phyloP scores from a whole-genome alignment of 2,329 filamentous ascomycete species.

The Talaromyces piceae region DNA sequence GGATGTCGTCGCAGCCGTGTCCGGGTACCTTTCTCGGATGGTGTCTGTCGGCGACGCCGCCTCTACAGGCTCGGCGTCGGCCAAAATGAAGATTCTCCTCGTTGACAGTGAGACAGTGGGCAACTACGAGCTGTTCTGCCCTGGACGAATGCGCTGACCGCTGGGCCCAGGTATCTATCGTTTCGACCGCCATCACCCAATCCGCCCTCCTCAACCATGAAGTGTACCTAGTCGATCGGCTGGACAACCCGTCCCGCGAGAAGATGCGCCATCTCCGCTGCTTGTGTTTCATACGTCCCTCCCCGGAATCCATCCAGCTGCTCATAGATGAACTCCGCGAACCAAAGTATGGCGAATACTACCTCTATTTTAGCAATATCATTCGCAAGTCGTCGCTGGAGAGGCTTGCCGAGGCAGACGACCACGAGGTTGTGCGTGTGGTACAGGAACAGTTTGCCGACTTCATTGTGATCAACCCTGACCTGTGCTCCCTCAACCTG shows the following conservation, averaged over 20 bases:
- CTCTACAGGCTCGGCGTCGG: constrained; percentile 53
- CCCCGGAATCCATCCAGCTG: constrained; percentile 83
- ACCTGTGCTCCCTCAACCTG: constrained; percentile 76
- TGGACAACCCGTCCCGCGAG: constrained; percentile 83
- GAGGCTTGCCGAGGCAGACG: constrained; percentile 88
- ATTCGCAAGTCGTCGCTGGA: constrained; percentile 94
- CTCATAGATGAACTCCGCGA: constrained; percentile 93
- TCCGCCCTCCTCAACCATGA: constrained; percentile 92
- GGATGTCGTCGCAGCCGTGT: constrained; percentile 89
- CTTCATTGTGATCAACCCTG: constrained; percentile 89
- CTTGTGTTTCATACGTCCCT: constrained; percentile 86
- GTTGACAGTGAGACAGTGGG: constrained; percentile 83
- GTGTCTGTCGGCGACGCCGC: constrained; percentile 70
- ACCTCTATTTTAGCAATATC: constrained; percentile 96
- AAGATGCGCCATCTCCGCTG: constrained; percentile 97
- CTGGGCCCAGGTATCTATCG: constrained; percentile 61
- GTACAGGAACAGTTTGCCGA: constrained; percentile 97
- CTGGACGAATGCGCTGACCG: constrained; percentile 18
- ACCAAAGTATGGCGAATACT: constrained; percentile 95
- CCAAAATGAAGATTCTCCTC: constrained; percentile 97
- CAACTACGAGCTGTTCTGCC: constrained; percentile 30
- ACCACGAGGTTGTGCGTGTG: constrained; percentile 89
- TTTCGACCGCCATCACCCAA: constrained; percentile 92
- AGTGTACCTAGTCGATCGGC: constrained; percentile 92
- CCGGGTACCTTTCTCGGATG: constrained; percentile 95